A percentile compares a stretch with the other conserved stretches of the same genome.
phyloP scores from a whole-genome alignment of 2,329 filamentous ascomycete genomes.

The Alternaria sp. region DNA sequence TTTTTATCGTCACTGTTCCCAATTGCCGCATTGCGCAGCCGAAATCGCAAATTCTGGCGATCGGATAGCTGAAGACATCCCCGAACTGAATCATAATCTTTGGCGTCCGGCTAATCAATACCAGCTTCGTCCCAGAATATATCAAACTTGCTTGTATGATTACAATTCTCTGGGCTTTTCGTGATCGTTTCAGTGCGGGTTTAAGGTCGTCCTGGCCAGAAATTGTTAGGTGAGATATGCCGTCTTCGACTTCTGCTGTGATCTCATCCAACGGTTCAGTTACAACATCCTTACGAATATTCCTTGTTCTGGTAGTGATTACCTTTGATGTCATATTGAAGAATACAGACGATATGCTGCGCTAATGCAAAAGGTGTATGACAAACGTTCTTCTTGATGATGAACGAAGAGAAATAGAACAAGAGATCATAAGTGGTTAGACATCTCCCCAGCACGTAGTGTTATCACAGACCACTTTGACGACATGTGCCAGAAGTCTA shows the following conservation, averaged over 20 bases:
- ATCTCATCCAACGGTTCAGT: neutral
- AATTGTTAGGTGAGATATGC: neutral
- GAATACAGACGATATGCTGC: too few relatives aligned
- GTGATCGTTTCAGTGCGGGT: neutral
- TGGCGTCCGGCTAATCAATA: neutral
- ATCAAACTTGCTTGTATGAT: neutral
- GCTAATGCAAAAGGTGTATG: neutral
- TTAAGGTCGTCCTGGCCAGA: neutral
- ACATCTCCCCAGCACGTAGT: neutral
- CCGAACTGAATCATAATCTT: neutral
- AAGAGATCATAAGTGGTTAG: neutral
- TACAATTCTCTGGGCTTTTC: neutral
- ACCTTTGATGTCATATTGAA: neutral
- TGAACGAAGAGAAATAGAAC: neutral
- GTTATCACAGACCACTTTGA: neutral
- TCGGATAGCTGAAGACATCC: neutral
- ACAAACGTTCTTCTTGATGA: neutral
- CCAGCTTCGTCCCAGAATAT: neutral
- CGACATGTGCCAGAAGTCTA: neutral
- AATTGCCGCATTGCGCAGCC: conserved; percentile 5
- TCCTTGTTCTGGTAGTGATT: neutral
- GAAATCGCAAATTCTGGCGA: neutral
- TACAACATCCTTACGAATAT: neutral
- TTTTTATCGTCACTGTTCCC: neutral
- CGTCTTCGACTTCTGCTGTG: neutral